Percentiles rank a stretch among this genome's conserved stretches.
Evolutionary conservation across 352 stramenopile genomes (phyloP).

Genomic region (Phytophthora pinifolia): DNA sequence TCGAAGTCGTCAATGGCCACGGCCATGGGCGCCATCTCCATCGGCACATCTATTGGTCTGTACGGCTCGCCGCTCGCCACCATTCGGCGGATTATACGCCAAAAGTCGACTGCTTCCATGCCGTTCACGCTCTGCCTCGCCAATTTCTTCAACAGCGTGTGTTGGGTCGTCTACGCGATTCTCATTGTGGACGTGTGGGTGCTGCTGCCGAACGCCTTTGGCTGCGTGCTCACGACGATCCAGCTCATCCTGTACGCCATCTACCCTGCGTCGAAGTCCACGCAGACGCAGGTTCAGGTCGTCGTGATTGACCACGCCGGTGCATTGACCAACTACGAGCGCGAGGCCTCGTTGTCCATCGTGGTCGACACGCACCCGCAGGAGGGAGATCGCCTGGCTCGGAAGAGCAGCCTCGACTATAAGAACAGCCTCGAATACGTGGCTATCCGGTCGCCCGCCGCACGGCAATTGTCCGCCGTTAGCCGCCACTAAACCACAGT

Average conservation of each 20-base stretch:
- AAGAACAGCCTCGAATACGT: slow-evolving; percentile 27
- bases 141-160: slow-evolving; percentile 41
- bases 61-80: slow-evolving; percentile 58
- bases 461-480: slow-evolving; percentile 1
- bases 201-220: slow-evolving; percentile 40
- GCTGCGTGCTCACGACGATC: slow-evolving; percentile 24
- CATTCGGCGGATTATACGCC: slow-evolving; percentile 32
- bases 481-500: slow-evolving; percentile 1
- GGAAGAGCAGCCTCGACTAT: slow-evolving; percentile 19
- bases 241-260: slow-evolving; percentile 31
- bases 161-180: slow-evolving; percentile 46
- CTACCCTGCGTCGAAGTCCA: slow-evolving; percentile 23
- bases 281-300: slow-evolving; percentile 11
- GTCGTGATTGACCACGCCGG: slow-evolving; percentile 13
- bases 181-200: slow-evolving; percentile 47
- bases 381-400: neutral
- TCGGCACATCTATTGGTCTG: slow-evolving; percentile 50
- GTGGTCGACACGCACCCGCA: slow-evolving; percentile 9
- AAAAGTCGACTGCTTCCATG: slow-evolving; percentile 36
- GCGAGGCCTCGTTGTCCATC: slow-evolving; percentile 21
- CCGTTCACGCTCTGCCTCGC: slow-evolving; percentile 33
- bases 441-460: slow-evolving; percentile 13
- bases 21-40: slow-evolving; percentile 46
- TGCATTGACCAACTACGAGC: slow-evolving; percentile 8
- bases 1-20: slow-evolving; percentile 30